Evolutionary conservation across 2,329 filamentous ascomycete species (phyloP).

Genomic region (Thyridium curvatum): DNA sequence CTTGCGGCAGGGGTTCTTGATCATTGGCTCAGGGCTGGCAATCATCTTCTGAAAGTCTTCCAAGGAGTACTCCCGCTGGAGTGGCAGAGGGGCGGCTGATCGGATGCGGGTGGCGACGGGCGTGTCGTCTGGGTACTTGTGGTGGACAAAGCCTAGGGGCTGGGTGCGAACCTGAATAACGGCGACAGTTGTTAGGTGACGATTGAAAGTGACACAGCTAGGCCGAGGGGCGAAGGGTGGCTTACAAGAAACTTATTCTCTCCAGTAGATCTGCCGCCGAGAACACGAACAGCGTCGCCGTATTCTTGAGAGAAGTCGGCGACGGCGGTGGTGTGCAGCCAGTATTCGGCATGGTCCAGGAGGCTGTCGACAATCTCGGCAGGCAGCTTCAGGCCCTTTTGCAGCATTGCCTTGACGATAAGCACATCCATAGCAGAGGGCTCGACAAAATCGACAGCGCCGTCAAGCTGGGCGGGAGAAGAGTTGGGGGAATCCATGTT

Average conservation of each 20-base stretch:
- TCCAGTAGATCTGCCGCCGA: background rate
- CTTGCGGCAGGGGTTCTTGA: conserved; percentile 49
- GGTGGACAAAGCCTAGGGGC: conserved; percentile 30
- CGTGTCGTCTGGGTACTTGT: conserved; percentile 14
- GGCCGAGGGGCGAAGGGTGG: background rate
- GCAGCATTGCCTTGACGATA: conserved; percentile 41
- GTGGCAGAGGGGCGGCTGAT: conserved; percentile 5
- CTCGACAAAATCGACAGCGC: conserved; percentile 7
- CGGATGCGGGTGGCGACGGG: conserved; percentile 9
- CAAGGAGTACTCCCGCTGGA: conserved; percentile 19
- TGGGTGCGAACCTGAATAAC: conserved; percentile 28
- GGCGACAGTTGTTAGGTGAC: background rate
- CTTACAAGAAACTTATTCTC: conserved; percentile 1
- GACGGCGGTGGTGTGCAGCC: conserved; percentile 41
- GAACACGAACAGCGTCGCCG: background rate
- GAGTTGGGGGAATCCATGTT: too few species aligned
- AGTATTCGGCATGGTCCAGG: conserved; percentile 57
- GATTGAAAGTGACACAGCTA: background rate
- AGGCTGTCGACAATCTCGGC: conserved; percentile 49
- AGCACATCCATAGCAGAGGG: conserved; percentile 43
- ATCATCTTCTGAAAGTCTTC: conserved; percentile 27
- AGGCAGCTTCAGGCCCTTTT: conserved; percentile 36
- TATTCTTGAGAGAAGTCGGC: conserved; percentile 16
- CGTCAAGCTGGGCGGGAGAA: background rate
- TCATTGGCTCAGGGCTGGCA: conserved; percentile 29